Conservation (phyloP, 164 flowering plant species). For the Kalanchoe fedtschenkoi region DNA sequence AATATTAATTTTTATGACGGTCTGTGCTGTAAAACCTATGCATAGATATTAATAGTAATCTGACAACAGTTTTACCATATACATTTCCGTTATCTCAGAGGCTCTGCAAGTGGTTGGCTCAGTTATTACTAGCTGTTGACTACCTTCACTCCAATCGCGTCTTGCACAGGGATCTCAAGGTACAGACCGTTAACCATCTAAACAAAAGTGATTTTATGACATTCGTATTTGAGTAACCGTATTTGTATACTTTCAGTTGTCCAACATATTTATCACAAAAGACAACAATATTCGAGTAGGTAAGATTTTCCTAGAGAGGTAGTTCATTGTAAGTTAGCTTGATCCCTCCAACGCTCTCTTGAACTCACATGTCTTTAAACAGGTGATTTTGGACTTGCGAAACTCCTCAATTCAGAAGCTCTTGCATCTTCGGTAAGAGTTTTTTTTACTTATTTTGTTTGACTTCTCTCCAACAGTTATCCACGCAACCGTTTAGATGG, state of each 20-base stretch:
- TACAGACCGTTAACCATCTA: conserved; percentile 10
- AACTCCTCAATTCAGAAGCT: conserved; percentile 38
- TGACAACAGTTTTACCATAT: background rate
- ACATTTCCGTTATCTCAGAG: conserved; percentile 33
- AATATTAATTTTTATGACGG: too few species aligned
- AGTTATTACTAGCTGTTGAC: conserved; percentile 77
- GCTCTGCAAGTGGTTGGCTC: conserved; percentile 90
- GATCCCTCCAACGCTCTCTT: background rate
- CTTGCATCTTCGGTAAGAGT: conserved; percentile 43
- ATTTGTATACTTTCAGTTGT: conserved; percentile 47
- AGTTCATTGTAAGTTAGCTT: background rate
- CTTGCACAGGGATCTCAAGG: conserved; percentile 92
- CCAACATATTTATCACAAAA: conserved; percentile 90
- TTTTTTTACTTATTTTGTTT: background rate
- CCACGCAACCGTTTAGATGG: too few species aligned
- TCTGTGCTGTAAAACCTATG: background rate
- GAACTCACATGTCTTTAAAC: background rate
- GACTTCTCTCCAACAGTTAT: background rate
- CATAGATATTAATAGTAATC: background rate
- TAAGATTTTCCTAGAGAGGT: conserved; percentile 25
- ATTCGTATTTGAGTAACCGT: background rate
- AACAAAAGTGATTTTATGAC: background rate
- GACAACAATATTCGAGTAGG: conserved; percentile 78
- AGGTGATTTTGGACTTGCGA: conserved; percentile 75
- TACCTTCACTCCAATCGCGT: conserved; percentile 90